A percentile compares a stretch with the other conserved stretches of the same genome.
phyloP scores from a whole-genome alignment of 129 eudicot species.

The Mikania micrantha region DNA sequence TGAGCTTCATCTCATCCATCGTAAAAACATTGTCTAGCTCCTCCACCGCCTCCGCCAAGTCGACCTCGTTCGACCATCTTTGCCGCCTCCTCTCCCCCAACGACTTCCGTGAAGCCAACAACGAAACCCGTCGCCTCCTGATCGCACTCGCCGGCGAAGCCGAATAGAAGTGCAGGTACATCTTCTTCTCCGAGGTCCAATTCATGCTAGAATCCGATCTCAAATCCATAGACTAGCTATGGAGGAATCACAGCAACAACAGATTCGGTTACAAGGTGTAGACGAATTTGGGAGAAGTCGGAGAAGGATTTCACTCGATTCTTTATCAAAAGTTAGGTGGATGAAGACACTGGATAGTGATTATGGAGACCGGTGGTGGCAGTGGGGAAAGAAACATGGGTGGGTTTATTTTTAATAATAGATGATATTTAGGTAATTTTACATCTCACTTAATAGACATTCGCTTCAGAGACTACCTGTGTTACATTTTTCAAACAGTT shows the following conservation, averaged over 20 bases:
- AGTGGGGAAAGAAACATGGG: too few species aligned
- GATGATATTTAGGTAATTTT: too few species aligned
- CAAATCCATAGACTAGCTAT: slow-evolving; percentile 51
- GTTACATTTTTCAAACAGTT: too few species aligned
- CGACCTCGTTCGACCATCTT: slow-evolving; percentile 49
- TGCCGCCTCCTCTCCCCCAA: slow-evolving; percentile 32
- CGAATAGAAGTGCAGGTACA: slow-evolving; percentile 73
- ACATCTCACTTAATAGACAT: too few species aligned
- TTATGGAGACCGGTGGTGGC: too few species aligned
- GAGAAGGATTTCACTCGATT: slow-evolving; percentile 55
- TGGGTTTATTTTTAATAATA: too few species aligned
- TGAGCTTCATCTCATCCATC: slow-evolving; percentile 4
- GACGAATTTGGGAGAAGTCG: slow-evolving; percentile 48
- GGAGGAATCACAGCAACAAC: slow-evolving; percentile 51
- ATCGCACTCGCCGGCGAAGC: slow-evolving; percentile 74
- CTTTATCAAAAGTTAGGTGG: slow-evolving; percentile 79
- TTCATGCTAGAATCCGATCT: slow-evolving; percentile 51
- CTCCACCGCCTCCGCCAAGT: not conserved
- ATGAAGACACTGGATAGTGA: slow-evolving; percentile 85
- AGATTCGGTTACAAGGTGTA: slow-evolving; percentile 81
- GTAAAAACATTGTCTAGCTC: slow-evolving; percentile 13
- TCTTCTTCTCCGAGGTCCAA: slow-evolving; percentile 89
- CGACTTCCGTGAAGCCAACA: slow-evolving; percentile 79
- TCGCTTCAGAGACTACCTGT: too few species aligned
- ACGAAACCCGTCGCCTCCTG: slow-evolving; percentile 87